phyloP scores from a whole-genome alignment of 108 stramenopile species.

The Cyclostephanos tholiformis region DNA sequence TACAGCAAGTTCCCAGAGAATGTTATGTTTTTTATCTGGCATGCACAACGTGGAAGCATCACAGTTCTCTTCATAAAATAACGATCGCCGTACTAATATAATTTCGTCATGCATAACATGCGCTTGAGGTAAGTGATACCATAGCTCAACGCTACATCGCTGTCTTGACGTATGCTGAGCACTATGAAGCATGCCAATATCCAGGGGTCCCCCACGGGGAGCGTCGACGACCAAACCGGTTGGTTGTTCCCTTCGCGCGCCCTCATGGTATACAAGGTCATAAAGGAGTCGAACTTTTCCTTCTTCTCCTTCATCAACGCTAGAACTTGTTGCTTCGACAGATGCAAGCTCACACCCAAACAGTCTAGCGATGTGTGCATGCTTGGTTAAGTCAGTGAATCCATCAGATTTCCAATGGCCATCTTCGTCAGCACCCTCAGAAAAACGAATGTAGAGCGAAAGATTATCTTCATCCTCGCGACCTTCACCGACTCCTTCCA shows the following conservation, averaged over 20 bases:
- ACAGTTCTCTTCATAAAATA: constrained; percentile 48
- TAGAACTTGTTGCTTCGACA: constrained; percentile 69
- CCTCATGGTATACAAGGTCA: constrained; percentile 78
- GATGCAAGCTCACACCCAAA: constrained; percentile 56
- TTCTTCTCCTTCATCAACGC: constrained; percentile 86
- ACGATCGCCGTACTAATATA: constrained; percentile 66
- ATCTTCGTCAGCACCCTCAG: constrained; percentile 85
- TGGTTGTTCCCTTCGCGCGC: constrained; percentile 53
- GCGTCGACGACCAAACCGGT: constrained; percentile 68
- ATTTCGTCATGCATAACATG: constrained; percentile 60
- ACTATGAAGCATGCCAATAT: constrained; percentile 82
- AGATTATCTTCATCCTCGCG: constrained; percentile 87
- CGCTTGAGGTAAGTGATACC: constrained; percentile 73
- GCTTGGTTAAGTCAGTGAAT: constrained; percentile 71
- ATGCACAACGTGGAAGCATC: constrained; percentile 69
- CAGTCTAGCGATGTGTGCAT: constrained; percentile 58
- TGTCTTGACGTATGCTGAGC: constrained; percentile 60
- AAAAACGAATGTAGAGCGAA: constrained; percentile 80
- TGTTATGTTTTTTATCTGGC: constrained; percentile 56
- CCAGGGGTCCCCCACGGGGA: constrained; percentile 74
- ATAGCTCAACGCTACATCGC: constrained; percentile 81
- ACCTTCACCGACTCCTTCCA: constrained; percentile 84
- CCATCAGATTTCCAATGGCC: constrained; percentile 71
- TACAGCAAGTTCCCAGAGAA: constrained; percentile 83
- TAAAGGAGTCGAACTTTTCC: constrained; percentile 83